Evolutionary conservation across 2,329 filamentous ascomycete species (phyloP), one percentile per base, ranked within the genome.

Genomic region (Fusarium armeniacum): DNA sequence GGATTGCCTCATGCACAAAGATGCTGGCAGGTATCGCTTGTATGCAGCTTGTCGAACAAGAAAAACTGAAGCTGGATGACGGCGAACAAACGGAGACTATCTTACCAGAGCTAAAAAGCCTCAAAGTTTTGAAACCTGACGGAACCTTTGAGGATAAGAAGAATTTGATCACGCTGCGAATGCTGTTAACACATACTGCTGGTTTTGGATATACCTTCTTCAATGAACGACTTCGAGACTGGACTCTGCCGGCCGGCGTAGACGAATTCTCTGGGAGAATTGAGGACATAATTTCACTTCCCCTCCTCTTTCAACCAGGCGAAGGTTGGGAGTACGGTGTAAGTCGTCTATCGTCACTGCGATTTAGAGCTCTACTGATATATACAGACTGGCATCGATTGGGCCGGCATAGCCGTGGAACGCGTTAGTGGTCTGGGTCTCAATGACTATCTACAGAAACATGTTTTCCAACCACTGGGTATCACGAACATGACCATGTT

Each of bases 301-400:
- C 89, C 1, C 76, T 92, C 18, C 75, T 91, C 2, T 88, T 89
- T 67, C 88, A 92, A 67, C 90, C 90, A 0, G 89, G 89, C 0
- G 83, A 85, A 26, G 80, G 80, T 5, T 92, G 87, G 86, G 83
- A 87, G 59, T 91, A 91, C 24, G 85, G 86, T 1, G 84, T 87
- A 76, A 79, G 81, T 30, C 28, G 28, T 30, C 28, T 30, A 30
- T 10, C 28, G 3, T 30, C 11, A 10, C 10, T 30, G 28, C 9
- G 10, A 4, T 30, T 28, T 10, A 30, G 28, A 30, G 28, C 10
- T 30, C 28, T 30, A 30, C 28, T 30, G 10, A 30, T 30, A 13
- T 33, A 13, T 16, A 8, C 15, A 89, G 85, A 79, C 80, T 9
- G 76, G 76, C 13, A 79, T 87, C 11, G 86, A 88, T 70, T 89